phyloP scores from a whole-genome alignment of 2,329 filamentous ascomycete species.

The Geosmithia morbida region DNA sequence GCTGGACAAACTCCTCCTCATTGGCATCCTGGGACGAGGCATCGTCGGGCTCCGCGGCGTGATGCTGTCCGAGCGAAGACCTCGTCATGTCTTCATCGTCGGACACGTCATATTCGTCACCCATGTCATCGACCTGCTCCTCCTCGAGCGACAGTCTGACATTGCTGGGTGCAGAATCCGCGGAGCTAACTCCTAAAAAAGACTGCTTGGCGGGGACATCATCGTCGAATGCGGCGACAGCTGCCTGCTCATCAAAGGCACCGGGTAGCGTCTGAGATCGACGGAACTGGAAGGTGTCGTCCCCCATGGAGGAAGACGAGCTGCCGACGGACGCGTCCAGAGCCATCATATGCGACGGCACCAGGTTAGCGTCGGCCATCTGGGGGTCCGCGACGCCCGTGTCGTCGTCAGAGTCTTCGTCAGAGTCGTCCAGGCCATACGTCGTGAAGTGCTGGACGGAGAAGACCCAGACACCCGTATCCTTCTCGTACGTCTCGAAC shows the following conservation, averaged over 20 bases:
- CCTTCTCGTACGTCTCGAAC: slow-evolving; percentile 65
- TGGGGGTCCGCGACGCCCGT: slow-evolving; percentile 10
- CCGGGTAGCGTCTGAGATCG: slow-evolving; percentile 51
- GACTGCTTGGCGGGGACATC: slow-evolving; percentile 46
- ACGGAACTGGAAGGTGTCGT: slow-evolving; percentile 45
- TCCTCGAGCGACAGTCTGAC: slow-evolving; percentile 47
- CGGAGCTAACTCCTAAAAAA: slow-evolving; percentile 92
- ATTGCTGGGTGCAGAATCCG: slow-evolving; percentile 57
- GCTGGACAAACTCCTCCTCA: slow-evolving; percentile 19
- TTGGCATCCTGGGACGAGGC: slow-evolving; percentile 38
- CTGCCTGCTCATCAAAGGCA: slow-evolving; percentile 53
- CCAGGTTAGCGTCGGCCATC: slow-evolving; percentile 10
- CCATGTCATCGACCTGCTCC: slow-evolving; percentile 39
- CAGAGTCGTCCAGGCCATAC: slow-evolving; percentile 73
- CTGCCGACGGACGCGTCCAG: slow-evolving; percentile 10
- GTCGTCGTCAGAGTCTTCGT: slow-evolving; percentile 53
- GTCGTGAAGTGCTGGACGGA: slow-evolving; percentile 93
- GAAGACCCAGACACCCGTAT: slow-evolving; percentile 82
- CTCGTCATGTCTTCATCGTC: slow-evolving; percentile 63
- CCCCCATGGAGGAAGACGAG: slow-evolving; percentile 18
- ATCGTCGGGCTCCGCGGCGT: slow-evolving; percentile 58
- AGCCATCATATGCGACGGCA: slow-evolving; percentile 5
- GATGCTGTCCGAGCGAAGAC: slow-evolving; percentile 59
- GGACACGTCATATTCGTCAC: slow-evolving; percentile 63
- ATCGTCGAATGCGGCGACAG: slow-evolving; percentile 35